Conservation (phyloP, 371 early-diverging fungal species). For the Rozella allomycis region DNA sequence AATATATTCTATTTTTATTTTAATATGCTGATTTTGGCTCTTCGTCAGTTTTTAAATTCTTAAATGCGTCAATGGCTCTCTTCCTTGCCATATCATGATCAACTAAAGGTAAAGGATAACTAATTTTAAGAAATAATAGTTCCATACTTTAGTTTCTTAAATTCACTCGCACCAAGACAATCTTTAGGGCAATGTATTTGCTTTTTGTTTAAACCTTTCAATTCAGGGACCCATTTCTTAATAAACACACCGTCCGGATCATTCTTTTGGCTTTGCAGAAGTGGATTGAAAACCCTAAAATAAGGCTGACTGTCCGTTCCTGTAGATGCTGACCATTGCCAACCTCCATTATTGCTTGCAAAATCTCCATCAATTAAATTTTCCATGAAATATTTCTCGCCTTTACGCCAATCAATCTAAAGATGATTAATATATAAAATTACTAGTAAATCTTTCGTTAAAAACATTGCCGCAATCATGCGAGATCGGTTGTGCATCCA, state of each 20-base stretch:
- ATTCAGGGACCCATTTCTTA: slow-evolving; percentile 13
- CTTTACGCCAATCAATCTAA: slow-evolving; percentile 37
- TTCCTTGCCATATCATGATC: not conserved
- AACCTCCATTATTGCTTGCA: slow-evolving; percentile 44
- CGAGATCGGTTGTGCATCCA: slow-evolving; percentile 45
- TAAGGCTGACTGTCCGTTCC: slow-evolving; percentile 45
- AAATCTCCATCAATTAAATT: slow-evolving; percentile 41
- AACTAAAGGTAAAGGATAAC: not conserved
- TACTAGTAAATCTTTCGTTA: slow-evolving; percentile 42
- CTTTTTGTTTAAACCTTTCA: slow-evolving; percentile 4
- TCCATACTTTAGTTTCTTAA: slow-evolving; percentile 4
- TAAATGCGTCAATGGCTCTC: not conserved
- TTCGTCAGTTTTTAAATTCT: not conserved
- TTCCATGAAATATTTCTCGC: slow-evolving; percentile 36
- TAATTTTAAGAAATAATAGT: not conserved
- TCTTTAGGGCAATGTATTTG: slow-evolving; percentile 8
- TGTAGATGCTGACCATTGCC: slow-evolving; percentile 45
- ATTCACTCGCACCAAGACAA: slow-evolving; percentile 1
- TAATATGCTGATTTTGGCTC: too few species aligned
- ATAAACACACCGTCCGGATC: slow-evolving; percentile 28
- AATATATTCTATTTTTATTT: too few species aligned
- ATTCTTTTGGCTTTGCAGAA: slow-evolving; percentile 17
- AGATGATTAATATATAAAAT: too few species aligned
- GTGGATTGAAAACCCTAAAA: slow-evolving; percentile 42
- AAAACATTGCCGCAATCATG: slow-evolving; percentile 39